phyloP scores from a whole-genome alignment of 2,329 filamentous ascomycete species.

The Aureobasidium sp. region DNA sequence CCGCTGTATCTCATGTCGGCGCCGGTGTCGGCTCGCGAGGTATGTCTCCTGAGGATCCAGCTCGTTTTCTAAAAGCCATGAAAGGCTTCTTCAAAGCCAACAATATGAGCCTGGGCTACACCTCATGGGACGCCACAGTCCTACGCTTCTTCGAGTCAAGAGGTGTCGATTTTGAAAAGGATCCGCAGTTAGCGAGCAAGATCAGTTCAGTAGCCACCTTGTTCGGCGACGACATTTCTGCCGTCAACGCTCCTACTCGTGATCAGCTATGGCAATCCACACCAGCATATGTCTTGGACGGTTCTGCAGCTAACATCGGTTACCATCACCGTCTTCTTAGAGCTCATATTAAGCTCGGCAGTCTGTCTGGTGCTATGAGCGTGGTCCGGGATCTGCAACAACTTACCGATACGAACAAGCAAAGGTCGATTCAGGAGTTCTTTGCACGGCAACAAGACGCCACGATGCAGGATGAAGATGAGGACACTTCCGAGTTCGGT shows the following conservation, averaged over 20 bases:
- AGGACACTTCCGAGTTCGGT: constrained; percentile 7
- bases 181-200: constrained; percentile 32
- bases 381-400: constrained; percentile 34
- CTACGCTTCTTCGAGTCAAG: constrained; percentile 47
- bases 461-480: background rate
- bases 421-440: constrained; percentile 36
- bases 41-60: constrained; percentile 29
- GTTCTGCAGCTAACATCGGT: constrained; percentile 36
- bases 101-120: constrained; percentile 34
- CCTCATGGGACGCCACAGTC: constrained; percentile 41
- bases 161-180: constrained; percentile 37
- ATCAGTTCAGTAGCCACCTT: constrained; percentile 32
- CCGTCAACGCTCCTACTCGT: constrained; percentile 27
- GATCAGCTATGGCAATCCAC: constrained; percentile 21
- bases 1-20: constrained; percentile 40
- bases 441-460: constrained; percentile 25
- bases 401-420: constrained; percentile 39
- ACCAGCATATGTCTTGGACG: constrained; percentile 38
- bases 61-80: constrained; percentile 30
- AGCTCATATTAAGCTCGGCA: constrained; percentile 33
- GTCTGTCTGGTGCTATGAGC: constrained; percentile 32
- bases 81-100: constrained; percentile 33
- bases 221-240: constrained; percentile 35
- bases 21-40: constrained; percentile 38
- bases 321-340: constrained; percentile 38